A percentile compares a stretch with the other conserved stretches of the same genome.
Evolutionary conservation across 768 basidiomycete genomes (phyloP).

Genomic region (Cystofilobasidium bisporidii): DNA sequence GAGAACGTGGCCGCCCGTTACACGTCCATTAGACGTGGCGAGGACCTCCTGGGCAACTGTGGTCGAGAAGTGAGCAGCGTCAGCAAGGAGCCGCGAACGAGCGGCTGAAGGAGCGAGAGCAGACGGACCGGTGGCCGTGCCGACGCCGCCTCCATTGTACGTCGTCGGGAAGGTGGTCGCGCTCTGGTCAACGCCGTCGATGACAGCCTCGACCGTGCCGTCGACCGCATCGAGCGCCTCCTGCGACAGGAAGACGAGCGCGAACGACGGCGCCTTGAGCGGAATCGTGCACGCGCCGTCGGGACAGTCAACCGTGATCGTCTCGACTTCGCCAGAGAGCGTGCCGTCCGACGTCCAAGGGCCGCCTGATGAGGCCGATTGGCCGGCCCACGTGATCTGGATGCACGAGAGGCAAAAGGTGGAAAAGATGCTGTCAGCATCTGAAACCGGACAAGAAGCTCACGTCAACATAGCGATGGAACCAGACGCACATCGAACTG

Average conservation of each 20-base stretch:
- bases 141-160: conserved; percentile 15
- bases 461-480: neutral
- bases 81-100: neutral
- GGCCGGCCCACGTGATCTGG: conserved; percentile 65
- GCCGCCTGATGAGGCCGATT: conserved; percentile 46
- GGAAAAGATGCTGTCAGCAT: neutral
- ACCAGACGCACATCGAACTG: conserved; percentile 45
- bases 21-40: conserved; percentile 19
- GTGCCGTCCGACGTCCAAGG: conserved; percentile 59
- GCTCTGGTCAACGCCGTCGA: neutral
- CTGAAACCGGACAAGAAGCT: no score
- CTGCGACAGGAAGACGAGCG: conserved; percentile 47
- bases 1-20: neutral
- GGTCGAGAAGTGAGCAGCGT: neutral
- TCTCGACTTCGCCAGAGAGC: conserved; percentile 48
- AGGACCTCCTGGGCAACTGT: conserved; percentile 6
- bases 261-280: conserved; percentile 62
- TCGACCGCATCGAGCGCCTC: conserved; percentile 14
- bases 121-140: conserved; percentile 15
- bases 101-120: neutral
- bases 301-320: conserved; percentile 54
- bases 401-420: no score
- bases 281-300: conserved; percentile 52
- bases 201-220: conserved; percentile 9
- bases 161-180: conserved; percentile 25